phyloP scores from a whole-genome alignment of 2,329 filamentous ascomycete genomes.

The Sporothrix phasma region DNA sequence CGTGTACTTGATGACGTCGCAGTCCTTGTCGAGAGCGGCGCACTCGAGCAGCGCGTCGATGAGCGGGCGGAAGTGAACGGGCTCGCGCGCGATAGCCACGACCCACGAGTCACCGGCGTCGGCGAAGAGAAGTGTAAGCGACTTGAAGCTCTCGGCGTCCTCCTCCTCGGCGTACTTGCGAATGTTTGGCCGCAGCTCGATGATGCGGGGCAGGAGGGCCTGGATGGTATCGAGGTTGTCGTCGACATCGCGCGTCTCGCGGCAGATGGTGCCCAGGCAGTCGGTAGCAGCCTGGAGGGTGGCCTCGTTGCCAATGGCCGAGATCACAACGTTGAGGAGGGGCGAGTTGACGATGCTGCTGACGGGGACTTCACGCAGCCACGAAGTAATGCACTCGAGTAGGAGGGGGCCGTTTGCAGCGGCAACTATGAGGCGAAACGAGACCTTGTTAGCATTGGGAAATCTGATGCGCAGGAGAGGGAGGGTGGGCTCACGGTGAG shows the following conservation, averaged over 20 bases:
- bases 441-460: no score
- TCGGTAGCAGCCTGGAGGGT: constrained; percentile 85
- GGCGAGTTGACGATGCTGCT: constrained; percentile 75
- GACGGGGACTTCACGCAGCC: constrained; percentile 87
- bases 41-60: constrained; percentile 92
- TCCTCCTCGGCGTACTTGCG: constrained; percentile 65
- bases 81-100: constrained; percentile 77
- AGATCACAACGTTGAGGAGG: constrained; percentile 70
- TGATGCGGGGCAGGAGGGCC: constrained; percentile 68
- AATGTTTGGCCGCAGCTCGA: constrained; percentile 69
- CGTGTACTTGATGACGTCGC: constrained; percentile 85
- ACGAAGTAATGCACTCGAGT: constrained; percentile 91
- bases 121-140: constrained; percentile 79
- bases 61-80: constrained; percentile 67
- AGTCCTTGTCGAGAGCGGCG: constrained; percentile 73
- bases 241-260: constrained; percentile 88
- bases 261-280: constrained; percentile 83
- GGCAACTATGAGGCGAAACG: constrained; percentile 5
- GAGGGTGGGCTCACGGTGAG: constrained; percentile 58
- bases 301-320: constrained; percentile 61
- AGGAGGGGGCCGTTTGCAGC: constrained; percentile 82
- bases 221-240: constrained; percentile 77
- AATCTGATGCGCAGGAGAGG: background rate
- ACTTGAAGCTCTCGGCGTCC: constrained; percentile 77
- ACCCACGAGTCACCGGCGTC: constrained; percentile 95